These are phyloP conservation scores for Linnemannia hyalina DNA, from an alignment of 192 early-diverging fungal species.

Conservation along the genomic window DNA sequence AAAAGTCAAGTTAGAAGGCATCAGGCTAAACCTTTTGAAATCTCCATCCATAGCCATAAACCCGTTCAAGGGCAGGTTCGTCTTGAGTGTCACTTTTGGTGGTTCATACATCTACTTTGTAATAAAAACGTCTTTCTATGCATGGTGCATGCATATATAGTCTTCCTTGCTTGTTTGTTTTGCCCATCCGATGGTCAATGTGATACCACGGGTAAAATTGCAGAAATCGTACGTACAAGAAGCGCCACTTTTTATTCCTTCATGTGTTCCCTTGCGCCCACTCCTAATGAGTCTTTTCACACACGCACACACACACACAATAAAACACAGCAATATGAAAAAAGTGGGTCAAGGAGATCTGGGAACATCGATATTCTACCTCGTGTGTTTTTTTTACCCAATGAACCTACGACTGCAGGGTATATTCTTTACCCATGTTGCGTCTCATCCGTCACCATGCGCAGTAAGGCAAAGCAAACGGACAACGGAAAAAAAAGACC, in stretches of 20 bases:
- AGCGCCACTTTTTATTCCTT: constrained; percentile 1
- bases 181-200: too few species aligned
- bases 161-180: too few species aligned
- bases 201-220: too few species aligned
- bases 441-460: neutral
- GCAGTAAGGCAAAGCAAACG: neutral
- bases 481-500: neutral
- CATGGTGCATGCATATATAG: neutral
- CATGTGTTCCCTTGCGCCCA: neutral
- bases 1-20: too few species aligned
- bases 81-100: too few species aligned
- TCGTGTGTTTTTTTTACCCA: too few species aligned
- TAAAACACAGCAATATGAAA: neutral
- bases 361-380: neutral
- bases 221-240: too few species aligned
- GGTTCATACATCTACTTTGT: too few species aligned
- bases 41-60: too few species aligned
- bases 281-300: neutral
- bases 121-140: neutral
- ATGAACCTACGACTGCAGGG: neutral
- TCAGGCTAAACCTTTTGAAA: too few species aligned
- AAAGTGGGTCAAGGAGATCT: neutral
- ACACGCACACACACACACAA: neutral
- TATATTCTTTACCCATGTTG: neutral
- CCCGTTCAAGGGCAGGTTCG: too few species aligned